Percentiles rank a stretch among this genome's conserved stretches.
These are phyloP conservation scores for Plantago coronopus DNA, from an alignment of 305 asterid species.

Conservation along the genomic window DNA sequence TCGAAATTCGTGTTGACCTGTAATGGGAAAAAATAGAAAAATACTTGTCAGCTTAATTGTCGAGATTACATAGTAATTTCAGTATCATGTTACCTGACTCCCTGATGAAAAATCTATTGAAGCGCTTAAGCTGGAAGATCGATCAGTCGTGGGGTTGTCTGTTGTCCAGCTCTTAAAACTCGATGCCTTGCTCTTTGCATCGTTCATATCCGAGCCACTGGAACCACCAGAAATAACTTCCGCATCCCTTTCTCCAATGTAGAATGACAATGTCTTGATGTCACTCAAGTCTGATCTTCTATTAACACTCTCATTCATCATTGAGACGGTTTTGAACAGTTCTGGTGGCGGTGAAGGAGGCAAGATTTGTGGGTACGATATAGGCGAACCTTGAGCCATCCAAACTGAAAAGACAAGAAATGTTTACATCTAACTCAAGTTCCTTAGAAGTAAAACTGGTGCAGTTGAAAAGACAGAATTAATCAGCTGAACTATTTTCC, in stretches of 20 bases:
- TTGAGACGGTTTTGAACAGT: slow-evolving; percentile 16
- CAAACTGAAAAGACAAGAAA: slow-evolving; percentile 14
- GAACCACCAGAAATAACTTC: slow-evolving; percentile 14
- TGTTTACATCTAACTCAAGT: no score
- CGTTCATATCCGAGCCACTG: slow-evolving; percentile 18
- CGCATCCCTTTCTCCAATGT: slow-evolving; percentile 10
- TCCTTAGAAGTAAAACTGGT: neutral
- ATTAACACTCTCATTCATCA: neutral
- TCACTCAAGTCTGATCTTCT: slow-evolving; percentile 10
- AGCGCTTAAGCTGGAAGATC: slow-evolving; percentile 19
- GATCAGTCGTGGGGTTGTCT: slow-evolving; percentile 15
- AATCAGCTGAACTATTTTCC: neutral
- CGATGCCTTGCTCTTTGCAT: slow-evolving; percentile 12
- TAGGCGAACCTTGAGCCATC: slow-evolving; percentile 14
- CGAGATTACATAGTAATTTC: neutral
- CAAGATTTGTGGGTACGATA: slow-evolving; percentile 1
- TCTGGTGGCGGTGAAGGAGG: slow-evolving; percentile 20
- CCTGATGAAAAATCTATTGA: slow-evolving; percentile 18
- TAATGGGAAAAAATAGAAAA: neutral
- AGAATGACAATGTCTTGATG: slow-evolving; percentile 6
- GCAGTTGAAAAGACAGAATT: neutral
- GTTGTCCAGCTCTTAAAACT: slow-evolving; percentile 23
- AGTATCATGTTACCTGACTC: slow-evolving; percentile 20
- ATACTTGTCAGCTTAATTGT: neutral
- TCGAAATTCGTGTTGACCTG: slow-evolving; percentile 21